Evolutionary conservation across 352 stramenopile species (phyloP), one percentile per base, ranked within the genome.

Genomic region (Pythium phragmitis): DNA sequence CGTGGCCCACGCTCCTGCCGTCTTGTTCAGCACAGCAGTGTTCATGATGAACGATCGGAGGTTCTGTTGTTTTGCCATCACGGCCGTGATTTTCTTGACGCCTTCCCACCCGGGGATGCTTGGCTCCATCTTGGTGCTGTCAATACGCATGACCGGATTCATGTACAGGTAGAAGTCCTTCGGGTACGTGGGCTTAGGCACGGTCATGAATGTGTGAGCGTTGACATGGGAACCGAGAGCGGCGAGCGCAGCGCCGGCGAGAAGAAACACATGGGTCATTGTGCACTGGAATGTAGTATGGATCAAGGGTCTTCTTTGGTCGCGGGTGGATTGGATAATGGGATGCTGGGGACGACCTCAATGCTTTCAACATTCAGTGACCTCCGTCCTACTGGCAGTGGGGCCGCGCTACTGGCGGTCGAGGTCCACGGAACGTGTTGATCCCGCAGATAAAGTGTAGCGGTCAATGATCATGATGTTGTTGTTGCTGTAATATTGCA

Each of bases 1-100:
- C n/a, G 42, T 48, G 42, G 42, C 42, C 42, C 42, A 45, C 3
- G 39, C 17, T 12, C 47, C 47, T 0, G 33, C 33, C 33, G 57
- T 63, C 11, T 49, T 33, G 28, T 48, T 55, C 45, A 56, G 45
- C 16, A 58, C 49, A 16, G 39, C 43, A 37, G 56, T 61, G 55
- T 30, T 51, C 55, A 61, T 61, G 55, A 61, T 61, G 42, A 61
- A 61, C 21, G 55, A 61, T 28, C 52, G 51, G 55, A 61, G 55
- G 6, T 42, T 46, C 11, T 42, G 16, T 43, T 57, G 51, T 17
- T 14, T 43, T 34, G 46, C 30, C 42, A 61, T 61, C 12, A 36
- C 55, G 17, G 55, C 55, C 39, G 51, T 43, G 51, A 57, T 57
- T 34, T 57, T 57, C 51, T 57, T 6, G 6, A 46, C 8, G 3